A percentile compares a stretch with the other conserved stretches of the same genome.
Evolutionary conservation across 1,284 basidiomycete genomes (phyloP).

Genomic region (Microbotryomycetes sp.): DNA sequence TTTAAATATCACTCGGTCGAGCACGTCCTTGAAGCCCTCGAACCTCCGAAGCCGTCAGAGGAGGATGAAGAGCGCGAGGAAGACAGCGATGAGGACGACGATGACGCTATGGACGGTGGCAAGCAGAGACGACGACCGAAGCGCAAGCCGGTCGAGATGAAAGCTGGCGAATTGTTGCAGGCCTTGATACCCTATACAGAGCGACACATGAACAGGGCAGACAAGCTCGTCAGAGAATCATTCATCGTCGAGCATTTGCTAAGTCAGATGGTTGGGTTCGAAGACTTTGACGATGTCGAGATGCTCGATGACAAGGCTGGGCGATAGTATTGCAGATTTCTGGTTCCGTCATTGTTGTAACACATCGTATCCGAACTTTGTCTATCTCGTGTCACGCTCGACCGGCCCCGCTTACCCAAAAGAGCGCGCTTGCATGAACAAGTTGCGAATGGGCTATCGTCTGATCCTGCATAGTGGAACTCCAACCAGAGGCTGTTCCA

Average conservation of each 20-base stretch:
- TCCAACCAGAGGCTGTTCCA: too few relatives aligned
- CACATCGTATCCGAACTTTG: too few relatives aligned
- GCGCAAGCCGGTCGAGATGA: constrained; percentile 22
- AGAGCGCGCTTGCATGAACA: too few relatives aligned
- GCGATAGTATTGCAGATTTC: too few relatives aligned
- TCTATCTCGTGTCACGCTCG: too few relatives aligned
- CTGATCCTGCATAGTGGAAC: too few relatives aligned
- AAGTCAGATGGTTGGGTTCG: constrained; percentile 53
- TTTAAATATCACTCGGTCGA: constrained; percentile 43
- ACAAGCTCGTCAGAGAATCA: constrained; percentile 81
- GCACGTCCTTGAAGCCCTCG: constrained; percentile 28
- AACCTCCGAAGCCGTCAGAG: constrained; percentile 25
- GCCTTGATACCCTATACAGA: constrained; percentile 88
- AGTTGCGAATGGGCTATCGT: too few relatives aligned
- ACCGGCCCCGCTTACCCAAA: too few relatives aligned
- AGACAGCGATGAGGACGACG: constrained; percentile 27
- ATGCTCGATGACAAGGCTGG: neutral
- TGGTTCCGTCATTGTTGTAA: too few relatives aligned
- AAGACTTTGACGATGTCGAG: constrained; percentile 20
- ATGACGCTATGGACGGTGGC: constrained; percentile 19
- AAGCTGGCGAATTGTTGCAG: constrained; percentile 60
- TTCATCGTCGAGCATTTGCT: constrained; percentile 88
- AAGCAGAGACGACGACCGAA: constrained; percentile 18
- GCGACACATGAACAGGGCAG: constrained; percentile 76
- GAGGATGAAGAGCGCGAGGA: constrained; percentile 29